Percentiles rank a stretch among this genome's conserved stretches.
Evolutionary conservation across 768 basidiomycete genomes (phyloP).

Genomic region (Calocybe gangraenosa): DNA sequence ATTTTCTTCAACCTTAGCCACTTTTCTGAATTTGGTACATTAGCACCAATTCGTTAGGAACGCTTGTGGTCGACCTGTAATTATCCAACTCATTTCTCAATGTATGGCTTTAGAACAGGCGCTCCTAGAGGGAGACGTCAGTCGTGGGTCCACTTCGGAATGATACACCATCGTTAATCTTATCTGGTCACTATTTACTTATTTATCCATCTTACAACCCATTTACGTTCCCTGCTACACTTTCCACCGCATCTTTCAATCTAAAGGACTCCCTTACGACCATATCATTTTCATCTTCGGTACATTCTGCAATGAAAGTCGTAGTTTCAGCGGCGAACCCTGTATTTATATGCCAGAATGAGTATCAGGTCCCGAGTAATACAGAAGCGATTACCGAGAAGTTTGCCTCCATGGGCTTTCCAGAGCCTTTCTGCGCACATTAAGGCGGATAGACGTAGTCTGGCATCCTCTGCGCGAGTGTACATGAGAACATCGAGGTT

Average conservation of each 20-base stretch:
- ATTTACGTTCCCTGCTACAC: constrained; percentile 61
- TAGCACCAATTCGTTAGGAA: constrained; percentile 65
- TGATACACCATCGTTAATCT: constrained; percentile 18
- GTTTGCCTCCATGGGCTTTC: constrained; percentile 69
- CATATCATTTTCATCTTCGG: constrained; percentile 83
- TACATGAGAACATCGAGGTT: constrained; percentile 86
- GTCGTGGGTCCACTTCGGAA: constrained; percentile 15
- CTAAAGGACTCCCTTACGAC: constrained; percentile 68
- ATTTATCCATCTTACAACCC: constrained; percentile 32
- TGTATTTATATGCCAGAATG: constrained; percentile 21
- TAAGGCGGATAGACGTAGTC: constrained; percentile 68
- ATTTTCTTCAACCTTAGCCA: constrained; percentile 2
- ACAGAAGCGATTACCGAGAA: constrained; percentile 38
- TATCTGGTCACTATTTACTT: constrained; percentile 19
- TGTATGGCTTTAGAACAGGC: constrained; percentile 64
- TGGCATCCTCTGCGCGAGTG: constrained; percentile 78
- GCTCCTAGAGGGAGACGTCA: constrained; percentile 24
- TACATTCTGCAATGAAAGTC: constrained; percentile 83
- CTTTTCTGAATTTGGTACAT: not conserved
- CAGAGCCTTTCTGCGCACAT: constrained; percentile 69
- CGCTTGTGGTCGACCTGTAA: constrained; percentile 64
- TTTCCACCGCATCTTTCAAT: constrained; percentile 70
- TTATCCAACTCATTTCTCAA: constrained; percentile 60
- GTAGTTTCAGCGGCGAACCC: constrained; percentile 79
- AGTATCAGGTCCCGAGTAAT: not conserved